Base-by-base conservation (phyloP, 2,329 filamentous ascomycete genomes). In the Sporothrix curviconia region DNA sequence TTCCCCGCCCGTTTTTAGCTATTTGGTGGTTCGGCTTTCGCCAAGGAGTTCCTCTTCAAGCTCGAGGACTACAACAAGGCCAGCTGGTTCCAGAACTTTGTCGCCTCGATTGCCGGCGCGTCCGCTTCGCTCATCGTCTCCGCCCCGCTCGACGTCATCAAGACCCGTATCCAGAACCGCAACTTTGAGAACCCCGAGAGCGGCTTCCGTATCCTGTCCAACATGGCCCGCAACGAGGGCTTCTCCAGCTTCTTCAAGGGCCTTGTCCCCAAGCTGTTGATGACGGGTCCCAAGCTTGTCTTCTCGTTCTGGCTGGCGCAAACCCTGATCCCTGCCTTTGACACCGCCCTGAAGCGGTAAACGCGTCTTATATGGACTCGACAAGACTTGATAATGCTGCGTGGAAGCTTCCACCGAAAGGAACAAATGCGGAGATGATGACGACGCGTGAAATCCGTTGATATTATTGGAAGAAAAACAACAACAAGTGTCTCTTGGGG, bases 291-390 rank as follows among this genome's bases (percentile, higher is more conserved):
- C 62, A 99, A 99, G 83, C 82, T 99, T 60, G 94, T 97, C 62
- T 99, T 99, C 80, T 96, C 92, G 61, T 99, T 99, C 85, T 99
- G 94, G 94, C 84, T 99, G 70, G 94, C 94, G 58, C 94, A 99
- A 80, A 97, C 94, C 30, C 79, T 99, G 67, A 99, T 99, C 70
- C 94, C 94, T 53, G 87, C 91, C 39, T 97, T 97, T 73, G 89
- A 84, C 65, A 70, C 51, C 9, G 55, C 60, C 14, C 52, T 62
- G 36, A 64, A 64, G 61, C 59, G 58, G 56, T 64, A 55, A 51
- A 22, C 11, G 19, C n/a, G 12, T 25, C n/a, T 5, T 15, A 6
- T 12, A 51, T 15, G 49, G 5, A 2, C 17, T 22, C 32, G n/a
- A 50, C 39, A 7, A 42, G 6, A n/a, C n/a, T n/a, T n/a, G n/a